These are phyloP conservation scores for Hyaloscypha variabilis DNA, from an alignment of 495 filamentous ascomycete species.

Conservation along the genomic window DNA sequence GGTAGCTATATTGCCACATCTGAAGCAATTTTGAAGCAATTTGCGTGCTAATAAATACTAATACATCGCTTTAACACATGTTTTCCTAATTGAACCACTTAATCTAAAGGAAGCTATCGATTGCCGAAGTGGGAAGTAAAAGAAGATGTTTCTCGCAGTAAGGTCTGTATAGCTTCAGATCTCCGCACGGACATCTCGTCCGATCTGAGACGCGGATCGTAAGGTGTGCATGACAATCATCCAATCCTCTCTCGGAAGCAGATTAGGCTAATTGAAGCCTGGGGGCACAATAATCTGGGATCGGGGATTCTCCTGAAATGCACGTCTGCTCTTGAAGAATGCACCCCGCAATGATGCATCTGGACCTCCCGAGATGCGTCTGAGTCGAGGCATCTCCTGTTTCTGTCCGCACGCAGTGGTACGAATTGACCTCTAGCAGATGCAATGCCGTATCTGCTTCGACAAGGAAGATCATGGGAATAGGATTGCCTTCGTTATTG, in stretches of 20 bases:
- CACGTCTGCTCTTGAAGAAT: neutral
- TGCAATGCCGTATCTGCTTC: neutral
- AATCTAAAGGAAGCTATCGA: neutral
- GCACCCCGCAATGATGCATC: neutral
- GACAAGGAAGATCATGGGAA: no score
- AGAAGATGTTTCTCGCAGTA: neutral
- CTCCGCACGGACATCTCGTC: constrained; percentile 8
- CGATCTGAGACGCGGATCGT: constrained; percentile 6
- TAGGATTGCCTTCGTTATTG: no score
- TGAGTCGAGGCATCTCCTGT: neutral
- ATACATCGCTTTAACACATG: neutral
- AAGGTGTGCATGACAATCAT: neutral
- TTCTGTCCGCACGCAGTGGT: neutral
- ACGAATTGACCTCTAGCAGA: neutral
- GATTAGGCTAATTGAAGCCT: neutral
- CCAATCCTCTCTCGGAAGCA: neutral
- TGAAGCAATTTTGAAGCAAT: neutral
- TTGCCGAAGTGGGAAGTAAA: neutral
- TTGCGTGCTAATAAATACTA: constrained; percentile 6
- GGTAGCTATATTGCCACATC: neutral
- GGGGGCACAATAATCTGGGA: neutral
- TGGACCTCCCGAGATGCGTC: neutral
- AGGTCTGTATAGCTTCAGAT: neutral
- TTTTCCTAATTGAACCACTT: neutral
- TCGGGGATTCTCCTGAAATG: neutral